Evolutionary conservation across 2,329 filamentous ascomycete species (phyloP), one percentile per base, ranked within the genome.

Genomic region (Aureobasidium melanogenum): DNA sequence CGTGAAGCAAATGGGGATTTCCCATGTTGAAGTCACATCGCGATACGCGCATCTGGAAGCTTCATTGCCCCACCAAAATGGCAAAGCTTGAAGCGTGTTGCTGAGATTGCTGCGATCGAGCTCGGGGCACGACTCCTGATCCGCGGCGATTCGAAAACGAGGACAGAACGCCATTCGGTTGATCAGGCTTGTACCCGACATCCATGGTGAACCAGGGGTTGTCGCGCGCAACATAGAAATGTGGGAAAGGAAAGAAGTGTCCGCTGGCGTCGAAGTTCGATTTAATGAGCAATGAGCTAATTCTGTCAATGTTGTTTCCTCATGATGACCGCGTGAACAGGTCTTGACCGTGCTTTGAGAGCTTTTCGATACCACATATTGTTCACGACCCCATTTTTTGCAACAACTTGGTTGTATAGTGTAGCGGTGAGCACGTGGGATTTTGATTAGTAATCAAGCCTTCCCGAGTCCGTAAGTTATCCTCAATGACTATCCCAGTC

Each of bases 361-460:
- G 12, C 1, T 10, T 12, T 32, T 1, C 1, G 15, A 14, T 2
- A 14, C 2, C 5, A 44, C 2, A 14, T 34, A 24, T 17, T 9
- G 2, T 24, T 9, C 1, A 7, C 19, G 15, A 2, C n/a, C 17
- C 8, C 1, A n/a, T 15, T 22, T 43, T 5, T 19, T 12, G 6
- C 32, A 30, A 44, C 38, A 46, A 58, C n/a, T 41, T 6, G 51
- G 54, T 61, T 63, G 41, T 55, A 50, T 60, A 64, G 51, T 63
- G 61, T 63, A 64, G 63, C 43, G 66, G 66, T 67, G 63, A 67
- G 62, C 66, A 67, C 65, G 41, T 50, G 56, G 59, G 66, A 66
- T 67, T 67, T 63, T 66, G 64, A 67, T 34, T 1, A 36, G 8
- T 17, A 5, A n/a, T 46, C 30, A 34, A 36, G 39, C 7, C 9